Evolutionary conservation across 23 red algal genomes (phyloP).

Genomic region (Gracilaria domingensis): DNA sequence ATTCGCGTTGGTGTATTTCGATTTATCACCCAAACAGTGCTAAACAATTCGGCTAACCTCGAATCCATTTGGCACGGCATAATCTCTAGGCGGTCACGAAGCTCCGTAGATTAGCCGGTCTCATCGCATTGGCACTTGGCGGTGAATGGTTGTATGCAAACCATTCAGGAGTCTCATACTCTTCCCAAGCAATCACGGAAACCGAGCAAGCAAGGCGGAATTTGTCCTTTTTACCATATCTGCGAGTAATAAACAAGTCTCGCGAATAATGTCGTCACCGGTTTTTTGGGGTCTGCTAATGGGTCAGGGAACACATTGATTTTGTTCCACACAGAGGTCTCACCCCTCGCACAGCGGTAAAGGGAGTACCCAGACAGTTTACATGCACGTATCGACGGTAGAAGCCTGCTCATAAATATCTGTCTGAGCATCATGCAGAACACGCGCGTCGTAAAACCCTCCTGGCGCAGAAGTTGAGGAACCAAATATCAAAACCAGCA

Average conservation of each 20-base stretch:
- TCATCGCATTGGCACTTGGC: slow-evolving; percentile 49
- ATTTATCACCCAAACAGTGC: slow-evolving; percentile 48
- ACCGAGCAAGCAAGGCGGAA: slow-evolving; percentile 50
- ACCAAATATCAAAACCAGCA: slow-evolving; percentile 37
- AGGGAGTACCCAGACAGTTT: slow-evolving; percentile 47
- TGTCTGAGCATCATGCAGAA: slow-evolving; percentile 65
- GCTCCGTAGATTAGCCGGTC: slow-evolving; percentile 43
- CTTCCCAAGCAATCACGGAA: slow-evolving; percentile 62
- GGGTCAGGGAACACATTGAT: slow-evolving; percentile 54
- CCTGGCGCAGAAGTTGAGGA: slow-evolving; percentile 15
- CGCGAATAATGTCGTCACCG: slow-evolving; percentile 40
- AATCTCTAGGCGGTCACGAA: slow-evolving; percentile 46
- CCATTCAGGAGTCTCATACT: slow-evolving; percentile 66
- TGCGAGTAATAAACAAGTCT: slow-evolving; percentile 49
- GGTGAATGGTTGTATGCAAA: slow-evolving; percentile 59
- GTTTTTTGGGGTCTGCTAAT: slow-evolving; percentile 30
- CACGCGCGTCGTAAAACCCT: slow-evolving; percentile 43
- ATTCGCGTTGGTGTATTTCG: slow-evolving; percentile 43
- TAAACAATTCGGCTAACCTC: slow-evolving; percentile 57
- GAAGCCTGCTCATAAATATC: slow-evolving; percentile 61
- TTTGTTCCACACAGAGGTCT: slow-evolving; percentile 37
- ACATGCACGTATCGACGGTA: slow-evolving; percentile 52
- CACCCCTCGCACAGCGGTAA: slow-evolving; percentile 42
- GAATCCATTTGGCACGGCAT: slow-evolving; percentile 40
- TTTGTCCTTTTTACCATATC: slow-evolving; percentile 52